A percentile compares a stretch with the other conserved stretches of the same genome.
phyloP scores from a whole-genome alignment of 2,329 filamentous ascomycete genomes.

The Diaporthe destruens region DNA sequence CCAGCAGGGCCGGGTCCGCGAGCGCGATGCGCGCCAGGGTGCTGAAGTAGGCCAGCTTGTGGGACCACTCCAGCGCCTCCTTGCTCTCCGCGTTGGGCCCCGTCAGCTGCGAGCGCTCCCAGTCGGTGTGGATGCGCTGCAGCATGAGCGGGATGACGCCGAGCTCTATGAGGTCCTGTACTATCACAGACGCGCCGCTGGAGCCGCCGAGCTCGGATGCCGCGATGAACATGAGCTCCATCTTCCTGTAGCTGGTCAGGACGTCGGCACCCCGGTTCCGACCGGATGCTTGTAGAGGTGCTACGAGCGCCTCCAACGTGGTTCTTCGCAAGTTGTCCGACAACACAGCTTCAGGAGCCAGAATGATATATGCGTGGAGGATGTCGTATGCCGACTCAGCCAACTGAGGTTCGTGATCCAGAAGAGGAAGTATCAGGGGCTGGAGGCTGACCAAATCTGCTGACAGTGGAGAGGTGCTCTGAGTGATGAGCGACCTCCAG shows the following conservation, averaged over 20 bases:
- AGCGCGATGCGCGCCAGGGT: slow-evolving; percentile 84
- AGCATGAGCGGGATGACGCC: slow-evolving; percentile 75
- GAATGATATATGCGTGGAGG: slow-evolving; percentile 76
- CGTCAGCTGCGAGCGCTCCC: slow-evolving; percentile 82
- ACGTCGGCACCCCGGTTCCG: slow-evolving; percentile 38
- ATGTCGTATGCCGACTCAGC: slow-evolving; percentile 73
- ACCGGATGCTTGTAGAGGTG: slow-evolving; percentile 28
- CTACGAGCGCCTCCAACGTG: slow-evolving; percentile 62
- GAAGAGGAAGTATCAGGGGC: slow-evolving; percentile 72
- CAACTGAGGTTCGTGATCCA: slow-evolving; percentile 75
- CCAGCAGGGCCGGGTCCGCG: slow-evolving; percentile 77
- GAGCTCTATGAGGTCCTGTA: slow-evolving; percentile 73
- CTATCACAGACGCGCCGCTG: slow-evolving; percentile 71
- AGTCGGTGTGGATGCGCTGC: slow-evolving; percentile 74
- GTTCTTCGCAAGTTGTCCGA: slow-evolving; percentile 66
- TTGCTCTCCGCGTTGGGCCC: slow-evolving; percentile 81
- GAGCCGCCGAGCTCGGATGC: slow-evolving; percentile 73
- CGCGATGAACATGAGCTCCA: slow-evolving; percentile 74
- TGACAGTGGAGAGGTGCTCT: slow-evolving; percentile 73
- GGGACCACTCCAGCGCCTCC: slow-evolving; percentile 64
- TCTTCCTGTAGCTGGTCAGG: slow-evolving; percentile 65
- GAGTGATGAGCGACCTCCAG: slow-evolving; percentile 81
- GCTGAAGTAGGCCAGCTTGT: slow-evolving; percentile 77
- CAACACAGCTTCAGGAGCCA: slow-evolving; percentile 77
- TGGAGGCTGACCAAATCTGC: slow-evolving; percentile 73